Evolutionary conservation across 2,329 filamentous ascomycete species (phyloP), one percentile per base, ranked within the genome.

Genomic region (Tolypocladium album): DNA sequence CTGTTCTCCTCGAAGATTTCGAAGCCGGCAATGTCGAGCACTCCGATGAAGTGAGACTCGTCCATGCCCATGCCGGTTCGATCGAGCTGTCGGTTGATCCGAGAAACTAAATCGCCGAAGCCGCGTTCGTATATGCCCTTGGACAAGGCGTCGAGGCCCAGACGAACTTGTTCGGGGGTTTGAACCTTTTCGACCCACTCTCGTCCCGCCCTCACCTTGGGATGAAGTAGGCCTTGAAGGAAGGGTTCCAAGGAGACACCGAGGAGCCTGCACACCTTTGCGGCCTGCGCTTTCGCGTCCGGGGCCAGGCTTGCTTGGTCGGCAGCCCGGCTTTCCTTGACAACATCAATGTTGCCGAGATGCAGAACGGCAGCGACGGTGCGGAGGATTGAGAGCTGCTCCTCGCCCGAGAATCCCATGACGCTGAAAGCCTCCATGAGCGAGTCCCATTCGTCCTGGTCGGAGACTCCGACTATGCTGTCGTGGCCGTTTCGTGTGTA

Each of bases 181-280:
- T 99, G 94, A 1, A 95, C 92, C 72, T 97, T 99, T 71, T 97
- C 92, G 2, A 99, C 94, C 94, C 93, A 97, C 76, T 99, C 94
- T 58, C 92, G 86, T 24, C 94, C 94, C 50, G 94, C 94, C 74
- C 96, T 97, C 47, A 99, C 95, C 61, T 86, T 90, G 12, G 94
- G 94, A 69, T 97, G 94, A 13, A 99, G 80, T 6, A 99, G 78
- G 0, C 91, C 92, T 70, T 92, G 90, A 13, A 96, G 80, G 65
- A 99, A 99, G 1, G 89, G 85, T 45, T 97, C 92, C 0, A 88
- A 70, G 2, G 89, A 83, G 22, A 99, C 92, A 0, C 92, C 93
- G 6, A 97, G 82, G 36, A 99, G 82, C 53, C 84, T 82, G 69
- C 92, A 97, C 8, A 95, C 90, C 65, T 86, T 89, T 61, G 88